phyloP scores from a whole-genome alignment of 768 basidiomycete species.

The Leccinum incarnatum region DNA sequence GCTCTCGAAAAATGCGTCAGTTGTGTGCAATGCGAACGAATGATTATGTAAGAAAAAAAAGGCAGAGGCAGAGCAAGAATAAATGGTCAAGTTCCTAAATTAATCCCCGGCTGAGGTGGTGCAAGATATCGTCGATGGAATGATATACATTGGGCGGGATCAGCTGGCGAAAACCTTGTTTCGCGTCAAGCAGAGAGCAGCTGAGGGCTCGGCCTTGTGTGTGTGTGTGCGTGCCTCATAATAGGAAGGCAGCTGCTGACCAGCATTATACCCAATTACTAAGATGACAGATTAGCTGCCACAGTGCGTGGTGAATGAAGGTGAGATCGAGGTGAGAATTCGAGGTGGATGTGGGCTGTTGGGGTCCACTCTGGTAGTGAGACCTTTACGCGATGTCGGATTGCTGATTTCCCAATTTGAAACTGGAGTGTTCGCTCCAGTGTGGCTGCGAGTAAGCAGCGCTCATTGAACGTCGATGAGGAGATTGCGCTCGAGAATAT shows the following conservation, averaged over 20 bases:
- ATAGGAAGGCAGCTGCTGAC: conserved; percentile 8
- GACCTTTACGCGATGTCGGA: conserved; percentile 9
- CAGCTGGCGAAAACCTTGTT: conserved; percentile 11
- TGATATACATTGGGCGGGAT: conserved; percentile 20
- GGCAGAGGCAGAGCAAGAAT: neutral
- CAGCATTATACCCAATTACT: conserved; percentile 21
- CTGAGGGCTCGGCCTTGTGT: neutral
- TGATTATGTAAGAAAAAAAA: conserved; percentile 8
- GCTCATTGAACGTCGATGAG: conserved; percentile 80
- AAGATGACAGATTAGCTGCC: conserved; percentile 25
- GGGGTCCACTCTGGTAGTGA: conserved; percentile 18
- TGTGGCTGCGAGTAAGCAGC: conserved; percentile 9
- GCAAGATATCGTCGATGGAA: conserved; percentile 16
- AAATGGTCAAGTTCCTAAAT: conserved; percentile 18
- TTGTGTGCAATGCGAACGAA: conserved; percentile 15
- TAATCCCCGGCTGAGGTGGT: conserved; percentile 16
- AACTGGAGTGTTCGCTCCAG: conserved; percentile 2
- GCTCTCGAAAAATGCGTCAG: conserved; percentile 13
- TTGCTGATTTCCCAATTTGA: conserved; percentile 9
- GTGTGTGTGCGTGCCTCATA: conserved; percentile 4
- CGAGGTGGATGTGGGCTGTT: conserved; percentile 11
- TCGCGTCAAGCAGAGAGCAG: conserved; percentile 2
- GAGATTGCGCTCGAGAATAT: conserved; percentile 92
- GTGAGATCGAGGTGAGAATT: conserved; percentile 15
- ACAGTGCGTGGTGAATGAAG: conserved; percentile 15